Percentiles rank a stretch among this genome's conserved stretches.
Conservation (phyloP, 768 basidiomycete genomes). For the Russula sp. region DNA sequence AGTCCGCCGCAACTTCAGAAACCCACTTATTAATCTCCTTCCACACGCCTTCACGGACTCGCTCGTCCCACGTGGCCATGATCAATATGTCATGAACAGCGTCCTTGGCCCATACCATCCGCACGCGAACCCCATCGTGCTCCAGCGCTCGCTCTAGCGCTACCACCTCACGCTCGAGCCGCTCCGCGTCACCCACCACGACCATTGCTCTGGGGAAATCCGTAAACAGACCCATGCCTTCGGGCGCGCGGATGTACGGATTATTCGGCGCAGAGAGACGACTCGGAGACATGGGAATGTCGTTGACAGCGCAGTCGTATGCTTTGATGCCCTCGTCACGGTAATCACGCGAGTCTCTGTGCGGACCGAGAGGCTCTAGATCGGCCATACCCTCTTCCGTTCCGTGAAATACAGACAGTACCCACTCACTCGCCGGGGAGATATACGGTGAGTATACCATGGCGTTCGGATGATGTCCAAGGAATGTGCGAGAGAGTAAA, state of each 20-base stretch:
- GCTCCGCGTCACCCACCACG: slow-evolving; percentile 51
- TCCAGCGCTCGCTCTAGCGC: slow-evolving; percentile 28
- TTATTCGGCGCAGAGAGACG: slow-evolving; percentile 30
- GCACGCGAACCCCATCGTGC: slow-evolving; percentile 30
- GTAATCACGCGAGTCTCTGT: slow-evolving; percentile 30
- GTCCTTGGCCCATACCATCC: slow-evolving; percentile 31
- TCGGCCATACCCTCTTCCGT: slow-evolving; percentile 33
- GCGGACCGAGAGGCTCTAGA: slow-evolving; percentile 34
- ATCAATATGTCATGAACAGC: slow-evolving; percentile 29
- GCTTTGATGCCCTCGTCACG: slow-evolving; percentile 29
- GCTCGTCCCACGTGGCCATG: slow-evolving; percentile 29
- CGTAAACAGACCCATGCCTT: slow-evolving; percentile 44
- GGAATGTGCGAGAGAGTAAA: slow-evolving; percentile 52
- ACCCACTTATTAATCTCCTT: slow-evolving; percentile 28
- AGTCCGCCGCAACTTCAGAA: slow-evolving; percentile 19
- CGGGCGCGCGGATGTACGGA: slow-evolving; percentile 35
- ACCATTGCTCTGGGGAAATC: slow-evolving; percentile 47
- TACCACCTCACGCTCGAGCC: slow-evolving; percentile 48
- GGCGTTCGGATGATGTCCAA: slow-evolving; percentile 42
- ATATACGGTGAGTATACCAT: slow-evolving; percentile 40
- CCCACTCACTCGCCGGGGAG: slow-evolving; percentile 37
- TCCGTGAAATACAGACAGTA: slow-evolving; percentile 38
- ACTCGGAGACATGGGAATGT: neutral
- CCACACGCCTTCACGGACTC: slow-evolving; percentile 29
- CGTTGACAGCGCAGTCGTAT: slow-evolving; percentile 35